phyloP scores from a whole-genome alignment of 2,329 filamentous ascomycete genomes.

The Xylaria digitata region DNA sequence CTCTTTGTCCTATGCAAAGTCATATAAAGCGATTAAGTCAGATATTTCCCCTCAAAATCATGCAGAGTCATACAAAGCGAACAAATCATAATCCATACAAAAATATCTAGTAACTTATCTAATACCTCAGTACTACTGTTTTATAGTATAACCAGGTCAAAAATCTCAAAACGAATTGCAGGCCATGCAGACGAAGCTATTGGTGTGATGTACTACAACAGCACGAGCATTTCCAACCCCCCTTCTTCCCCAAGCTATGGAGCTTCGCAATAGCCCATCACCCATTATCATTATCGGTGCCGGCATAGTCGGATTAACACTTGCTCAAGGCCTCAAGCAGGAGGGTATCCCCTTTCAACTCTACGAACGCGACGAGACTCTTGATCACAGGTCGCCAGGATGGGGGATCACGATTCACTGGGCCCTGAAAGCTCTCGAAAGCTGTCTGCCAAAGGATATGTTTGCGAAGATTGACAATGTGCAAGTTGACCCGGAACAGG shows the following conservation, averaged over 20 bases:
- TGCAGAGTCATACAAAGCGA: too few species aligned
- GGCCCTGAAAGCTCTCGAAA: constrained; percentile 21
- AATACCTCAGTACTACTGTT: too few species aligned
- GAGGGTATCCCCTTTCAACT: constrained; percentile 29
- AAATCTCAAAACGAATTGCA: not conserved
- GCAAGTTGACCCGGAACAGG: constrained; percentile 30
- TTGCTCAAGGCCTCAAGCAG: constrained; percentile 26
- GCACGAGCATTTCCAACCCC: not conserved
- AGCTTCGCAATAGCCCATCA: not conserved
- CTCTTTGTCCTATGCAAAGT: too few species aligned
- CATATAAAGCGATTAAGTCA: too few species aligned
- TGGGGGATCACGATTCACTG: constrained; percentile 31
- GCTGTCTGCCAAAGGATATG: constrained; percentile 3
- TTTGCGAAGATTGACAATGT: constrained; percentile 10
- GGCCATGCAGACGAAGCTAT: not conserved
- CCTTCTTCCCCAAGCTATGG: not conserved
- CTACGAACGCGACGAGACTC: constrained; percentile 21
- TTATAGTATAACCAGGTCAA: too few species aligned
- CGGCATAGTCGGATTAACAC: constrained; percentile 28
- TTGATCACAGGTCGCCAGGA: constrained; percentile 13
- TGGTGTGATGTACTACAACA: too few species aligned
- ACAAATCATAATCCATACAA: too few species aligned
- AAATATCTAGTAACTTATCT: too few species aligned
- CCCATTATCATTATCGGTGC: constrained; percentile 24
- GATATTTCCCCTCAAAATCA: too few species aligned